Conservation (phyloP, 768 basidiomycete species). For the Suillus subaureus region DNA sequence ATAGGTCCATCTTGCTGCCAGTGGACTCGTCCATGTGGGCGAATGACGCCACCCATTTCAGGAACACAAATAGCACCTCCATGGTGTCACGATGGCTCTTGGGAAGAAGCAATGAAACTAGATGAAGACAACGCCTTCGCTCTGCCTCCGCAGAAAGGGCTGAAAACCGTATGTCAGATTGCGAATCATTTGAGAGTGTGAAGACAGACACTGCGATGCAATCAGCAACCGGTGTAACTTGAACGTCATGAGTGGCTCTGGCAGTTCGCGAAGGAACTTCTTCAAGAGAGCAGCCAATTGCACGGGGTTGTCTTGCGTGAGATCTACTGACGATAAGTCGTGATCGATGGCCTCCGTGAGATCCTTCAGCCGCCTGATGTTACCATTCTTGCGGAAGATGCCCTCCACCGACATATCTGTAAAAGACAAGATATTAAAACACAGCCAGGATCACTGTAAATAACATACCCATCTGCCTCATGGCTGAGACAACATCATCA, state of each 20-base stretch:
- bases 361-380: slow-evolving; percentile 91
- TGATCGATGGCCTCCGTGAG: slow-evolving; percentile 91
- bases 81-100: slow-evolving; percentile 95
- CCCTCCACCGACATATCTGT: slow-evolving; percentile 99
- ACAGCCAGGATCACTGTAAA: slow-evolving; percentile 6
- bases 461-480: slow-evolving; percentile 95
- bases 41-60: slow-evolving; percentile 99
- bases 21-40: slow-evolving; percentile 97
- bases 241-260: slow-evolving; percentile 95
- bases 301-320: slow-evolving; percentile 93
- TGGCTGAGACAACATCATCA: slow-evolving; percentile 96
- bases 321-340: slow-evolving; percentile 89
- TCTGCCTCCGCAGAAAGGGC: slow-evolving; percentile 81
- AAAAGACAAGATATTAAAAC: slow-evolving; percentile 10
- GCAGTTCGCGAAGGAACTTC: slow-evolving; percentile 94
- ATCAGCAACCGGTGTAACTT: slow-evolving; percentile 89
- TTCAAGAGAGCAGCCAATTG: slow-evolving; percentile 96
- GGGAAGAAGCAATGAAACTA: slow-evolving; percentile 84
- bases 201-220: slow-evolving; percentile 78
- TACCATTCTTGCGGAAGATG: slow-evolving; percentile 98
- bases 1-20: slow-evolving; percentile 97
- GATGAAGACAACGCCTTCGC: slow-evolving; percentile 80
- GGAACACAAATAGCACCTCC: slow-evolving; percentile 96
- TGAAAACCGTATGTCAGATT: slow-evolving; percentile 13
- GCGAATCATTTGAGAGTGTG: slow-evolving; percentile 1